Base-by-base conservation (phyloP, 2,329 filamentous ascomycete genomes). In the Penicillium sp. region DNA sequence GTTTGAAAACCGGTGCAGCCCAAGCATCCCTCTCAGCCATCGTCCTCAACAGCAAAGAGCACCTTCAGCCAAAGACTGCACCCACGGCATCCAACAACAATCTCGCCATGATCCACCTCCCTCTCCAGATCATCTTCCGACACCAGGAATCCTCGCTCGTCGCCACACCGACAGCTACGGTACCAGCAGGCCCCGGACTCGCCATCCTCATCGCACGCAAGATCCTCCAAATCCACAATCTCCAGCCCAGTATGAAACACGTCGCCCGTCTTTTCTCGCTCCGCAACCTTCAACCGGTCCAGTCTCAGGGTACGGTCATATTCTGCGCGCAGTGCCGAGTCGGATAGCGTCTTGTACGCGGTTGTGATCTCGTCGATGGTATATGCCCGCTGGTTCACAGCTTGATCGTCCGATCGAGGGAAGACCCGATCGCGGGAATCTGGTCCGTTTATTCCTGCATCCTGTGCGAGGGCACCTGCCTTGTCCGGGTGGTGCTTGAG, bases 21-120 rank as follows among this genome's bases (percentile, higher is more conserved):
- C 24, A 58, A 38, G 49, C 24, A 22, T 30, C 13, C 17, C 28
- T 30, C 35, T 67, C 68, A 64, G 38, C 68, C 70, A 51, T 70
- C 73, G 9, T 79, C 81, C 60, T 72, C 72, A 42, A 68, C 67
- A 13, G 81, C 84, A 79, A 88, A 89, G 65, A 84, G 75, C 49
- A 89, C 82, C 72, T 84, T 84, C 63, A 88, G 79, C 83, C 85
- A 88, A 61, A 89, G 78, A 80, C 86, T 89, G 75, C 87, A 89
- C 38, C 87, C 86, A 60, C 80, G 79, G 77, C 87, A 89, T 2
- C 85, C 86, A 19, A 86, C 81, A 50, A 87, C 76, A 62, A 89
- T 78, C 75, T 89, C 87, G 26, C 82, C 84, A 65, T 81, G 79
- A 54, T 79, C 78, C 38, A 76, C 78, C 68, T 85, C 83, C 62